Conservation (phyloP, 2,329 filamentous ascomycete genomes). For the Sclerotinia spermophila region DNA sequence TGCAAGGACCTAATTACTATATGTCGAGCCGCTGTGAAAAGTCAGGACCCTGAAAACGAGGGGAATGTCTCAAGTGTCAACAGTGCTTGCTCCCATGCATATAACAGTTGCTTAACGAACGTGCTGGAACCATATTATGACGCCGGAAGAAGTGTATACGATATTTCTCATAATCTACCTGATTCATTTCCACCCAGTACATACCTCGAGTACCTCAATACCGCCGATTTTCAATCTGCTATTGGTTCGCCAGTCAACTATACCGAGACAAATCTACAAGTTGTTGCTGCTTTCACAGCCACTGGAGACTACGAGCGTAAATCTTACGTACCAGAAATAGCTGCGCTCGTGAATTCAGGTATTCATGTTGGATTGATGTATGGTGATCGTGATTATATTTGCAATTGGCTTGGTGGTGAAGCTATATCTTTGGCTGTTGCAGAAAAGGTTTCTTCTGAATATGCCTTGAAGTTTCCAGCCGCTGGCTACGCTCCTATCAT, state of each 20-base stretch:
- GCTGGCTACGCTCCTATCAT: slow-evolving; percentile 72
- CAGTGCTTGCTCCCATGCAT: slow-evolving; percentile 36
- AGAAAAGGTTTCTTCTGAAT: slow-evolving; percentile 44
- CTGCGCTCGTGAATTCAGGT: slow-evolving; percentile 56
- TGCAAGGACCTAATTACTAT: slow-evolving; percentile 51
- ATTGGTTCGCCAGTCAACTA: slow-evolving; percentile 62
- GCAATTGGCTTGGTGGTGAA: slow-evolving; percentile 73
- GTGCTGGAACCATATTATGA: slow-evolving; percentile 38
- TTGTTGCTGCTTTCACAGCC: slow-evolving; percentile 46
- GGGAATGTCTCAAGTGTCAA: slow-evolving; percentile 41
- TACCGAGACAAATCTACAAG: slow-evolving; percentile 47
- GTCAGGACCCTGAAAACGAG: slow-evolving; percentile 42
- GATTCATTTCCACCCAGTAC: slow-evolving; percentile 62
- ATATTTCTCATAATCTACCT: slow-evolving; percentile 38
- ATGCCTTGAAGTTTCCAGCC: slow-evolving; percentile 53
- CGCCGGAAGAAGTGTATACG: slow-evolving; percentile 38
- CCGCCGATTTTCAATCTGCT: slow-evolving; percentile 54
- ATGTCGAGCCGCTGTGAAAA: slow-evolving; percentile 47
- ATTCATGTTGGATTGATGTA: slow-evolving; percentile 71
- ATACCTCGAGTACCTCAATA: slow-evolving; percentile 63
- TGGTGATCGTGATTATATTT: slow-evolving; percentile 60
- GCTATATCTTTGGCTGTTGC: slow-evolving; percentile 63
- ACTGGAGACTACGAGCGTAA: slow-evolving; percentile 62
- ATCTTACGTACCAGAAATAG: slow-evolving; percentile 56
- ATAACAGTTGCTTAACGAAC: slow-evolving; percentile 36